Conservation (phyloP, 1,284 basidiomycete species). For the Limonomyces culmigenus region DNA sequence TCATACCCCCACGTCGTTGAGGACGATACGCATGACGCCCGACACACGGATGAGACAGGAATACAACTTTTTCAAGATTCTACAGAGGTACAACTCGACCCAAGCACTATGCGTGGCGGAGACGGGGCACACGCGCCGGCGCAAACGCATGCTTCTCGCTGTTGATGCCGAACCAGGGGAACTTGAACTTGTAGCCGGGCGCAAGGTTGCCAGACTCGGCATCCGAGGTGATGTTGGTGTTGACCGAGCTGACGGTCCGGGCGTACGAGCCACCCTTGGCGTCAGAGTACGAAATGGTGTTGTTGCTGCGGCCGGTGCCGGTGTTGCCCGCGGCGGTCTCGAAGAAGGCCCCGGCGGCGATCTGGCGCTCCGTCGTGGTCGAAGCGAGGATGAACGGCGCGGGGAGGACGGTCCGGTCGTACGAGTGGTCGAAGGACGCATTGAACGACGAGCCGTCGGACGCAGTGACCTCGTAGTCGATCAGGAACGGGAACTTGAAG, state of each 20-base stretch:
- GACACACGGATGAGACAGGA: no score
- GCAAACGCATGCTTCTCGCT: no score
- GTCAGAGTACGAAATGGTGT: conserved; percentile 48
- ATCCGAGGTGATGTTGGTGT: conserved; percentile 45
- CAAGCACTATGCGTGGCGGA: no score
- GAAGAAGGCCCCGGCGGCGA: conserved; percentile 40
- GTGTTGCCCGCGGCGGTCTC: conserved; percentile 27
- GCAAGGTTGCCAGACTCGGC: conserved; percentile 38
- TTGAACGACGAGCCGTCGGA: no score
- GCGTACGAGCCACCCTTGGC: conserved; percentile 41
- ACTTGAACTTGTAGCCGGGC: conserved; percentile 6
- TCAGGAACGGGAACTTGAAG: conserved; percentile 48
- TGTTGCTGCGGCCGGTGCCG: conserved; percentile 55
- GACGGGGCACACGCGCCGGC: no score
- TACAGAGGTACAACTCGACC: no score
- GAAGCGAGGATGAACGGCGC: conserved; percentile 40
- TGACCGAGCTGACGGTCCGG: conserved; percentile 39
- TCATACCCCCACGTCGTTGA: no score
- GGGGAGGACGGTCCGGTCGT: conserved; percentile 37
- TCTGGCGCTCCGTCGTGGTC: conserved; percentile 38
- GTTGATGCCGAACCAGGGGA: conserved; percentile 8
- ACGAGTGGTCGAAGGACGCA: conserved; percentile 52
- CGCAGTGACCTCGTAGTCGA: conserved; percentile 36
- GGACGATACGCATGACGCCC: no score
- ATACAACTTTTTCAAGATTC: no score